Base-by-base conservation (phyloP, 129 eudicot genomes). In the Tagetes erecta region DNA sequence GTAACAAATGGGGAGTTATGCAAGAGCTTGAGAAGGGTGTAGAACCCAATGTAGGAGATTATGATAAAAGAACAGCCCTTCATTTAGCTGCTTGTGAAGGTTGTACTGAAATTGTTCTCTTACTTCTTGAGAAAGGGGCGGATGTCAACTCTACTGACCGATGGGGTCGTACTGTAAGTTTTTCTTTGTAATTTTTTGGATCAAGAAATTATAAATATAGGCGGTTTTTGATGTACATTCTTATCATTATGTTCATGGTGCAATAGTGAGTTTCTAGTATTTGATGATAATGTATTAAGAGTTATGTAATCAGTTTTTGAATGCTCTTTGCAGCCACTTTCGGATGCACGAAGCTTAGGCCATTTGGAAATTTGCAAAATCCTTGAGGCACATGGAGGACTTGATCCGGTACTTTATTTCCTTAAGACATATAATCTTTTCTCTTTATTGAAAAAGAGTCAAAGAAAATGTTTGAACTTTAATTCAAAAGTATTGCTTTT, bases 21-120 rank as follows among this genome's bases (percentile, higher is more conserved):
- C 88, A 88, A 75, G 85, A 83, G 65, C 83, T 91, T 38, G 95
- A 83, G 9, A 83, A 85, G 11, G 92, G 89, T 8, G 86, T 86
- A 12, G 79, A 80, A 67, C 87, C 92, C 38, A 88, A 91, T 81
- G 84, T 86, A 42, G 87, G 77, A 34, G 97, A 91, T 65, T 86
- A 88, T 47, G 97, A 91, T 68, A 82, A 51, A 49, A 80, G 97
- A 69, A 91, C 90, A 9, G 95, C 97, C 33, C 86, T 91, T 51
- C 97, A 88, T 53, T 76, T 91, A 46, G 97, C 97, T 5, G 84
- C 97, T 36, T 91, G 97, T 59, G 90, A 88, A 83, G 93, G 93
- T 13, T 72, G 77, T 60, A 73, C 85, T 3, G 95, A 91, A 62
- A 87, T 86, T 4, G 85, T 88, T 70, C 72, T 82, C 14, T 74